Conservation (phyloP, 495 filamentous ascomycete species). For the Daldinia decipiens region DNA sequence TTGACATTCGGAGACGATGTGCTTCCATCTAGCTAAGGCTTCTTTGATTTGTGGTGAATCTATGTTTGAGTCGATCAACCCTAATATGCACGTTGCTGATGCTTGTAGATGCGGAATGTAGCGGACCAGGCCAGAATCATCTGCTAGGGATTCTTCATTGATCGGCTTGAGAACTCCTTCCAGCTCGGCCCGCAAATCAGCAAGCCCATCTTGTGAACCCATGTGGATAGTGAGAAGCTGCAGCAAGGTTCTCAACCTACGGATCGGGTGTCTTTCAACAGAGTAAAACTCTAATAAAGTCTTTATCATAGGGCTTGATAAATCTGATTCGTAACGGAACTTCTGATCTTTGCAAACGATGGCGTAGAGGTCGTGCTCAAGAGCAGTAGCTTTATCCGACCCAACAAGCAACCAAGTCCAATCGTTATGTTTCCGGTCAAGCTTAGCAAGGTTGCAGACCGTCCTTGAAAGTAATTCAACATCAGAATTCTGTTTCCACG, state of each 20-base stretch:
- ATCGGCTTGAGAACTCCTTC: slow-evolving; percentile 53
- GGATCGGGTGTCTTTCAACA: slow-evolving; percentile 54
- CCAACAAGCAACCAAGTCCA: slow-evolving; percentile 58
- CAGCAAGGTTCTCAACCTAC: slow-evolving; percentile 55
- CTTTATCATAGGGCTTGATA: slow-evolving; percentile 53
- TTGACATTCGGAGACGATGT: slow-evolving; percentile 59
- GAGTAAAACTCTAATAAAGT: slow-evolving; percentile 56
- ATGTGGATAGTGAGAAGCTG: slow-evolving; percentile 51
- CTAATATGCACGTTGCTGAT: slow-evolving; percentile 61
- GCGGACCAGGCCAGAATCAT: slow-evolving; percentile 64
- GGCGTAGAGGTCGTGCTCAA: slow-evolving; percentile 61
- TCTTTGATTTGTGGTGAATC: slow-evolving; percentile 59
- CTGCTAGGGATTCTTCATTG: slow-evolving; percentile 49
- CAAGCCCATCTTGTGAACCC: slow-evolving; percentile 45
- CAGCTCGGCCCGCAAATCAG: slow-evolving; percentile 49
- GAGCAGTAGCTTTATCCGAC: slow-evolving; percentile 57
- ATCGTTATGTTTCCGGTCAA: slow-evolving; percentile 57
- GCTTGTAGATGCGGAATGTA: slow-evolving; percentile 69
- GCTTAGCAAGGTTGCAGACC: slow-evolving; percentile 57
- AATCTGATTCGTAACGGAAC: slow-evolving; percentile 41
- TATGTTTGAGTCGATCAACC: slow-evolving; percentile 64
- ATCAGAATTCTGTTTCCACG: slow-evolving; percentile 54
- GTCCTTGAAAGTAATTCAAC: slow-evolving; percentile 56
- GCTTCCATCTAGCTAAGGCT: slow-evolving; percentile 62
- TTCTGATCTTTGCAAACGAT: slow-evolving; percentile 49